phyloP scores from a whole-genome alignment of 148 eudicot species.

The Agrostemma githago region DNA sequence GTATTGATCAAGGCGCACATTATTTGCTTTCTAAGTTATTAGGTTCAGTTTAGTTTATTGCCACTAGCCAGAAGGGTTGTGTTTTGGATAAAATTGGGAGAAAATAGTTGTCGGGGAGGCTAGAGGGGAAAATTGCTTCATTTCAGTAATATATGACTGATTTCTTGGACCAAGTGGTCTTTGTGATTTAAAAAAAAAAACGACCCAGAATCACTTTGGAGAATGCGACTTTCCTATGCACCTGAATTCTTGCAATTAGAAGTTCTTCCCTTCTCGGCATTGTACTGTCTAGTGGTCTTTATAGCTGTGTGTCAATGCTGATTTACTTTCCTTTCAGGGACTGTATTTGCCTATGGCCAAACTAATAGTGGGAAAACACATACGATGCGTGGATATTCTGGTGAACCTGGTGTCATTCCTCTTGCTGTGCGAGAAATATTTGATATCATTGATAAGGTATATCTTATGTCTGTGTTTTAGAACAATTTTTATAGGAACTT shows the following conservation, averaged over 20 bases:
- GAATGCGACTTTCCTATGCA: background rate
- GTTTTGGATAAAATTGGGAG: background rate
- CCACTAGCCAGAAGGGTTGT: background rate
- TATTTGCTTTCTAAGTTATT: background rate
- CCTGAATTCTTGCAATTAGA: background rate
- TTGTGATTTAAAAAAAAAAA: background rate
- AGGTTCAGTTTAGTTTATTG: background rate
- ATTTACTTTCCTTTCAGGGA: slow-evolving; percentile 42
- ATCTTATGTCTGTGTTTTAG: background rate
- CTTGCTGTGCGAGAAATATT: slow-evolving; percentile 79
- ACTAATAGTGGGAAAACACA: slow-evolving; percentile 97
- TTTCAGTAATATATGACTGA: too few relatives aligned
- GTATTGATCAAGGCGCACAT: background rate
- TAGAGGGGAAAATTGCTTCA: background rate
- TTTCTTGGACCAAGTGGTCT: background rate
- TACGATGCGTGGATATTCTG: slow-evolving; percentile 82
- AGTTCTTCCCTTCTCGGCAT: background rate
- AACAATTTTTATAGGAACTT: background rate
- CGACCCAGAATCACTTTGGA: background rate
- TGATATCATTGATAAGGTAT: slow-evolving; percentile 71
- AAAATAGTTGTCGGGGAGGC: background rate
- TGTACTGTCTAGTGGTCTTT: background rate
- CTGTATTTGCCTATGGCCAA: slow-evolving; percentile 98
- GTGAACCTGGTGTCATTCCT: slow-evolving; percentile 92
- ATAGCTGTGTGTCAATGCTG: background rate